Base-by-base conservation (phyloP, 441 rosid species). In the Breynia disticha region DNA sequence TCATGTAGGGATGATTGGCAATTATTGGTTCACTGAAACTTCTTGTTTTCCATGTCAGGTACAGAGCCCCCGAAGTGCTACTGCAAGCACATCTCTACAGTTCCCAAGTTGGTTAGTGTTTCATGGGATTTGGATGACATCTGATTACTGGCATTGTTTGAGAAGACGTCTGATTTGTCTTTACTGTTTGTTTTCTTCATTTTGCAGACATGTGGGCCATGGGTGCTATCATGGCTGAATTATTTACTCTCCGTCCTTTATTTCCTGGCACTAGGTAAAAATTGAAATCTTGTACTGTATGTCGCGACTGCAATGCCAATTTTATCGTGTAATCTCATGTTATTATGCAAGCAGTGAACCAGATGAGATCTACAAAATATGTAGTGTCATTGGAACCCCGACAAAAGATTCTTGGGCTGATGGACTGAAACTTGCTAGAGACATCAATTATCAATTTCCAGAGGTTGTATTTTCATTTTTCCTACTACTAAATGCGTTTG, bases 141-240 rank as follows among this genome's bases (percentile, higher is more conserved):
- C 16, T n/a, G 14, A 55, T 28, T 9, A 19, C 17, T 24, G n/a
- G n/a, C 16, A 28, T n/a, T 7, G 20, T 43, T 13, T 3, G 12
- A 13, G 11, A 20, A 42, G 35, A 28, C 35, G 35, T 13, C 28
- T 42, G 7, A 51, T 28, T n/a, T 12, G 17, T 6, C n/a, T n/a
- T 35, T n/a, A 35, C 13, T 12, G 9, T 16, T 0, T 13, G 13
- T 55, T 11, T 41, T 54, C 8, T 32, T 32, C 32, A 16, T 28
- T 16, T 6, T 37, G 43, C 43, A 52, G 56, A 93, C 73, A 84
- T 93, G 95, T 93, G 99, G 97, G 99, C 96, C 13, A 93, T 93
- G 97, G 95, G 99, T 39, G 99, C 99, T 53, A 89, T 89, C 39
- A 79, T 93, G 83, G 88, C 96, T 19, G 96, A 93, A 65, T 52